Conservation (phyloP, 345 rosid species). For the Raphanus raphanistrum region DNA sequence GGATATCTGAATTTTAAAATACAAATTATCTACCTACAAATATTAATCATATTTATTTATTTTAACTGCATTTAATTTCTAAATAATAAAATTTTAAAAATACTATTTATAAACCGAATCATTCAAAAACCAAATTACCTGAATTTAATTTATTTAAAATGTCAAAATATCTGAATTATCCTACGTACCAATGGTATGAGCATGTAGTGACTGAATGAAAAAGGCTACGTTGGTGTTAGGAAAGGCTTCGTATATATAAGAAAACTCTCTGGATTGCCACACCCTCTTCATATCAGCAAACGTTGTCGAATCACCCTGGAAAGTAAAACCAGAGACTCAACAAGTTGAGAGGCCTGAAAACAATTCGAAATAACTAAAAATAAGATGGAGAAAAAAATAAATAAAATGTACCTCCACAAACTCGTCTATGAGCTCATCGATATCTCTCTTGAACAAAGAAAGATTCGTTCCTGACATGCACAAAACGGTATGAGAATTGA, state of each 20-base stretch:
- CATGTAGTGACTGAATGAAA: slow-evolving; percentile 70
- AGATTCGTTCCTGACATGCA: background rate
- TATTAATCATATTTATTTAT: too few species aligned
- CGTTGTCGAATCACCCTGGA: slow-evolving; percentile 45
- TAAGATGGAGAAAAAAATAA: background rate
- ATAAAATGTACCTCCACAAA: background rate
- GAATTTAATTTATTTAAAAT: too few species aligned
- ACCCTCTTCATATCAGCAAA: slow-evolving; percentile 62
- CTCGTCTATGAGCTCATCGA: background rate
- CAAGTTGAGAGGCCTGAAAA: background rate
- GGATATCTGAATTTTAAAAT: too few species aligned
- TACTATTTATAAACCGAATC: too few species aligned
- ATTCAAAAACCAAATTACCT: too few species aligned
- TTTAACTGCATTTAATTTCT: too few species aligned
- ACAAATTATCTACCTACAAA: too few species aligned
- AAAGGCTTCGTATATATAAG: slow-evolving; percentile 59
- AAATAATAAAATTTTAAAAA: too few species aligned
- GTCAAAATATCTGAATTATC: too few species aligned
- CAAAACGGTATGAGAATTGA: background rate
- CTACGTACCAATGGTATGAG: slow-evolving; percentile 51
- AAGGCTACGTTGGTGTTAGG: slow-evolving; percentile 52
- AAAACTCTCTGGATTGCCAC: slow-evolving; percentile 60
- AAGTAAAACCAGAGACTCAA: slow-evolving; percentile 1
- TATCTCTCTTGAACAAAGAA: background rate
- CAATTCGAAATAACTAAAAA: background rate